Evolutionary conservation across 1,284 basidiomycete species (phyloP).

Genomic region (Boletus semigastroideus): DNA sequence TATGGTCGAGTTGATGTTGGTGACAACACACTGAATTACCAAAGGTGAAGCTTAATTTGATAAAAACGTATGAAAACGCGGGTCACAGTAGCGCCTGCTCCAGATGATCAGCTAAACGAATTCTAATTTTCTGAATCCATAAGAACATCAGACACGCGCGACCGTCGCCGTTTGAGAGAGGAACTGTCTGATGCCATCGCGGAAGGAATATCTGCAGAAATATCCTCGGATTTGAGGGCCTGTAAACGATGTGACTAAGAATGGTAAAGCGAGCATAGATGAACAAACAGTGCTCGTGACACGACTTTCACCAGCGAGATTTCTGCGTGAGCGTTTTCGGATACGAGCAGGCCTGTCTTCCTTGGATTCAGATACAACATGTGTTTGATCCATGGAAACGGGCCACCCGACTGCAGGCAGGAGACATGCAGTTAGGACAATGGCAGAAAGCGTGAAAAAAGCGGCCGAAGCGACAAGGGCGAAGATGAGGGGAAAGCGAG

Average conservation of each 20-base stretch:
- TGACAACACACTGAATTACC: constrained; percentile 5
- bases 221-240: constrained; percentile 29
- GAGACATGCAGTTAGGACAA: constrained; percentile 46
- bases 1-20: not conserved
- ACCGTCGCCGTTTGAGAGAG: constrained; percentile 43
- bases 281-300: constrained; percentile 23
- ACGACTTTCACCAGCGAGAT: constrained; percentile 18
- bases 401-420: constrained; percentile 44
- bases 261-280: not conserved
- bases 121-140: constrained; percentile 35
- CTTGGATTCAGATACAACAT: constrained; percentile 13
- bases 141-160: constrained; percentile 34
- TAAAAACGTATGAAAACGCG: constrained; percentile 20
- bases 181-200: constrained; percentile 19
- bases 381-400: constrained; percentile 13
- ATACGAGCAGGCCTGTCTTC: constrained; percentile 25
- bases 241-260: constrained; percentile 23
- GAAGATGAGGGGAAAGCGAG: constrained; percentile 63
- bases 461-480: constrained; percentile 39
- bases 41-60: constrained; percentile 22
- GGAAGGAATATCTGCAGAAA: constrained; percentile 25
- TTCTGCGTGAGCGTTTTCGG: constrained; percentile 28
- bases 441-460: constrained; percentile 40
- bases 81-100: constrained; percentile 13
- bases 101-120: constrained; percentile 7